These are phyloP conservation scores for Hortaea werneckii DNA, from an alignment of 2,329 filamentous ascomycete species.

Conservation along the genomic window DNA sequence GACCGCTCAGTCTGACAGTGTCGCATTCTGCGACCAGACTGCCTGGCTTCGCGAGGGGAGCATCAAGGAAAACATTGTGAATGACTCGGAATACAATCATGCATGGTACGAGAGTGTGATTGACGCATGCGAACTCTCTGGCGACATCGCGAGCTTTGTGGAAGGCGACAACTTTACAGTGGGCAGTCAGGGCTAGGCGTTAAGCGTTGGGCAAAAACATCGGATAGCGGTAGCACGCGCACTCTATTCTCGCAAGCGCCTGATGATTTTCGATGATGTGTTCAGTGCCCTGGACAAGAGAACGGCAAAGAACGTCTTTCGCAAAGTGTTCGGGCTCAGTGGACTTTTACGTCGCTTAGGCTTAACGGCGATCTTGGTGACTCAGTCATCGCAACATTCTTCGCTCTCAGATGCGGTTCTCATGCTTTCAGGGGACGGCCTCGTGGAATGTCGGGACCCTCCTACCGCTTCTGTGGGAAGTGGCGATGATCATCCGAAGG, in stretches of 20 bases:
- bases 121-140: background rate
- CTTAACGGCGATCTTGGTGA: too few relatives aligned
- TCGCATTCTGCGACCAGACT: background rate
- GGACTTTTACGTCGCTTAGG: background rate
- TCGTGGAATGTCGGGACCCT: too few relatives aligned
- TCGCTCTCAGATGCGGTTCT: too few relatives aligned
- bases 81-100: background rate
- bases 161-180: background rate
- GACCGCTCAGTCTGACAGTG: background rate
- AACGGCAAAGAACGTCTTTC: background rate
- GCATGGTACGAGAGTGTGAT: background rate
- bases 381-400: too few relatives aligned
- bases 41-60: background rate
- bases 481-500: too few relatives aligned
- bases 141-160: background rate
- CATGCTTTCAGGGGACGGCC: too few relatives aligned
- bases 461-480: too few relatives aligned
- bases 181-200: background rate
- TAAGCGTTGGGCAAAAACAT: background rate
- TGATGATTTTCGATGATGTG: background rate
- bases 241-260: background rate
- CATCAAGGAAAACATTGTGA: background rate
- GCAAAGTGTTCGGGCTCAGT: background rate
- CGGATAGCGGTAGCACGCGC: background rate
- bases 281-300: background rate